phyloP scores from a whole-genome alignment of 139 green algal genomes.

The Pleodorina starrii region DNA sequence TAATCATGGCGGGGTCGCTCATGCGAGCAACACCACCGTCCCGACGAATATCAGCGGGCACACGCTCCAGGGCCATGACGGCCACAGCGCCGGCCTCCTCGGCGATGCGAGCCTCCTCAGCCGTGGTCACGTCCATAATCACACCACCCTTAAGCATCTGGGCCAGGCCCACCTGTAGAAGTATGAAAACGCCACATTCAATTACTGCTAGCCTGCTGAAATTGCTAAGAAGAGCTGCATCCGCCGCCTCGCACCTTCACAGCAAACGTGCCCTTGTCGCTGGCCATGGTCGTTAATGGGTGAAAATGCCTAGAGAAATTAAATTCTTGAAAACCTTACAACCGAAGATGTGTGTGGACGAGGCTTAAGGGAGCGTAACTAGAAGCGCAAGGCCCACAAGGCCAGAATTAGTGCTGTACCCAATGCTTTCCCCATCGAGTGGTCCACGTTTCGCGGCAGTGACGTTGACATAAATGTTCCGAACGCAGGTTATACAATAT shows the following conservation, averaged over 20 bases:
- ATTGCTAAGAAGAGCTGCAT: not conserved
- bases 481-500: too few relatives aligned
- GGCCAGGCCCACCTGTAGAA: conserved; percentile 91
- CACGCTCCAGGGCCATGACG: conserved; percentile 98
- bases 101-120: conserved; percentile 97
- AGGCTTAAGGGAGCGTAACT: not conserved
- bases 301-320: not conserved
- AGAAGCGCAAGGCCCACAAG: not conserved
- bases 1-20: conserved; percentile 97
- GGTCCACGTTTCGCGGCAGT: too few relatives aligned
- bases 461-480: too few relatives aligned
- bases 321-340: not conserved
- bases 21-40: conserved; percentile 98
- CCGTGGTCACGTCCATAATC: conserved; percentile 99
- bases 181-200: not conserved
- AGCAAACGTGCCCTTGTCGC: conserved; percentile 82
- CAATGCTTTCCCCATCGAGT: not conserved
- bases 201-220: not conserved
- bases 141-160: conserved; percentile 99
- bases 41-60: conserved; percentile 97
- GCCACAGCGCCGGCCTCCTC: conserved; percentile 99
- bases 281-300: conserved; percentile 25
- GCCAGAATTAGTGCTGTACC: not conserved
- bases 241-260: conserved; percentile 79
- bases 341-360: not conserved